Percentiles rank a stretch among this genome's conserved stretches.
phyloP scores from a whole-genome alignment of 352 stramenopile species.

The Phytophthora tentaculata region DNA sequence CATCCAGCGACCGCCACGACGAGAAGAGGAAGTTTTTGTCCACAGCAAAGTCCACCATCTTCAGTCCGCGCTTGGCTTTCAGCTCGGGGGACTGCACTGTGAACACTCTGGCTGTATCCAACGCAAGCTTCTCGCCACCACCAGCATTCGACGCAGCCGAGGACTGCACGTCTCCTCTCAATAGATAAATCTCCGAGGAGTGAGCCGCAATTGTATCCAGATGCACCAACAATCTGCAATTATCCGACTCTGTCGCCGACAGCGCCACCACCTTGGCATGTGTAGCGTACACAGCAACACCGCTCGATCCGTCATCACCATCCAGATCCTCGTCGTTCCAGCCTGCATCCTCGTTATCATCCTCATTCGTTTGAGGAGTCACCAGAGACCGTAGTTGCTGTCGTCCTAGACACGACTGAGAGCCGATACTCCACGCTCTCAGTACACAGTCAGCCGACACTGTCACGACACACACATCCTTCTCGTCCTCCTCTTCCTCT shows the following conservation, averaged over 20 bases:
- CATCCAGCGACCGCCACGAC: constrained; percentile 67
- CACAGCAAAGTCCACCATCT: constrained; percentile 77
- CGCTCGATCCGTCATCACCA: constrained; percentile 28
- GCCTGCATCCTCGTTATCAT: constrained; percentile 29
- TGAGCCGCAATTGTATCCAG: constrained; percentile 62
- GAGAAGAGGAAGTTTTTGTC: constrained; percentile 75
- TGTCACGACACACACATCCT: constrained; percentile 74
- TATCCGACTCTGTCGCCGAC: constrained; percentile 55
- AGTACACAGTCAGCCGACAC: constrained; percentile 74
- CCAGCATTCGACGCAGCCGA: constrained; percentile 28
- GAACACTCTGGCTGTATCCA: constrained; percentile 66
- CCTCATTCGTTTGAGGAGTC: constrained; percentile 16
- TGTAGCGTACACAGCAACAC: constrained; percentile 41
- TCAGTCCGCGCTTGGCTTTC: constrained; percentile 48
- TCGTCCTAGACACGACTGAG: constrained; percentile 67
- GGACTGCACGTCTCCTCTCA: constrained; percentile 60
- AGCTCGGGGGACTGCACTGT: constrained; percentile 32
- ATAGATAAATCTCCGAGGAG: constrained; percentile 65
- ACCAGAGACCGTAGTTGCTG: constrained; percentile 58
- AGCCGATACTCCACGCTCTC: constrained; percentile 70
- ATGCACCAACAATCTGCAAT: constrained; percentile 71
- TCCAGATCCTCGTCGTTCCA: constrained; percentile 49
- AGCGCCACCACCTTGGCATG: constrained; percentile 70
- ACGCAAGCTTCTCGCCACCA: constrained; percentile 44
- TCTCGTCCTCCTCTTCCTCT: constrained; percentile 46